A percentile compares a stretch with the other conserved stretches of the same genome.
Evolutionary conservation across 768 basidiomycete genomes (phyloP).

Genomic region (Lactarius evosmus): DNA sequence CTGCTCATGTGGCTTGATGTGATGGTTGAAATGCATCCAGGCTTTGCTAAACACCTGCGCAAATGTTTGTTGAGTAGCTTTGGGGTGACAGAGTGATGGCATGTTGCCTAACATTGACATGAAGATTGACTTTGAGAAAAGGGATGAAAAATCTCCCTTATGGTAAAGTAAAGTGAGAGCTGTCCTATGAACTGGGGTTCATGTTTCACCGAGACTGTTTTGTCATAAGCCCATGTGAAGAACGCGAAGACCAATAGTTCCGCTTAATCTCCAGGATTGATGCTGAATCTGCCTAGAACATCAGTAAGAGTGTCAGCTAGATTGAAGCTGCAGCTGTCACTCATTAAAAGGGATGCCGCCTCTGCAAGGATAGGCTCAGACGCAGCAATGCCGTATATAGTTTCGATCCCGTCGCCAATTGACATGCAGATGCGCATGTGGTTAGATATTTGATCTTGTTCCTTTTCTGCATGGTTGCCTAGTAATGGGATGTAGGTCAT

Average conservation of each 20-base stretch:
- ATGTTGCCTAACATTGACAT: too few species aligned
- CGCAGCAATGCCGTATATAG: neutral
- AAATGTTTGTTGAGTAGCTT: too few species aligned
- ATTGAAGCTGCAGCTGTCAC: neutral
- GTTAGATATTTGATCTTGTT: neutral
- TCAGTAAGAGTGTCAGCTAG: neutral
- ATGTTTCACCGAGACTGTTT: neutral
- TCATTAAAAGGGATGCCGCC: slow-evolving; percentile 1
- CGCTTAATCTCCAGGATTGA: neutral
- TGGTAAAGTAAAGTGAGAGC: neutral
- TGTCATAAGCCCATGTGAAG: neutral
- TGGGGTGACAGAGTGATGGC: too few species aligned
- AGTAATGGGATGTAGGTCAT: neutral
- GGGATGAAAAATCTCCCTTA: neutral
- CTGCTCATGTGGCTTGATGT: too few species aligned
- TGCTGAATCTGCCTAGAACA: neutral
- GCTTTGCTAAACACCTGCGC: too few species aligned
- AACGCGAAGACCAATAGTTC: neutral
- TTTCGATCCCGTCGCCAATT: neutral
- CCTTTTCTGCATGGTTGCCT: neutral
- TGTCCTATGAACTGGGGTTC: neutral
- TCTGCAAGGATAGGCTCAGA: neutral
- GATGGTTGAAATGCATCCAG: too few species aligned
- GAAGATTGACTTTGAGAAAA: neutral
- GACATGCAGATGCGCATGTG: slow-evolving; percentile 5